Percentiles rank a stretch among this genome's conserved stretches.
These are phyloP conservation scores for Monosporozyma aquatica DNA, from an alignment of 805 yeast species.

Conservation along the genomic window DNA sequence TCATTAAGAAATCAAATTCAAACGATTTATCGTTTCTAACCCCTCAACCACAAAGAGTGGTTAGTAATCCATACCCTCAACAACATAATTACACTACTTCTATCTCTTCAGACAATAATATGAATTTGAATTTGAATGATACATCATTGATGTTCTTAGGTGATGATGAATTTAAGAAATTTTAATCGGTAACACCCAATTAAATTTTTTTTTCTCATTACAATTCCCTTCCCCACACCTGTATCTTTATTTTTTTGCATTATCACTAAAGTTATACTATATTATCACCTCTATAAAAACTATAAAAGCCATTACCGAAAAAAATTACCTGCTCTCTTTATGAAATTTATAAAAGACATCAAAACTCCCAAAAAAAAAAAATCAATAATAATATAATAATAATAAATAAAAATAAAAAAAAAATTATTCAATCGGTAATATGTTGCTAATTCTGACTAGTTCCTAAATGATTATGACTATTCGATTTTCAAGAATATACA, in stretches of 20 bases:
- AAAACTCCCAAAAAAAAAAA: background rate
- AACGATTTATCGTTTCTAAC: constrained; percentile 4
- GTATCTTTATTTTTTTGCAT: constrained; percentile 4
- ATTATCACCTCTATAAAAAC: background rate
- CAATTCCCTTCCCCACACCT: too few species aligned
- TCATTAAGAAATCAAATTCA: background rate
- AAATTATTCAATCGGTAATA: too few species aligned
- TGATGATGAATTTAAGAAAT: constrained; percentile 3
- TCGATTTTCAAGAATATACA: too few species aligned
- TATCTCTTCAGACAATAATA: background rate
- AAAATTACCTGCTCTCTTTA: background rate
- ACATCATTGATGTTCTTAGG: constrained; percentile 4
- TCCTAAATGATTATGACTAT: too few species aligned
- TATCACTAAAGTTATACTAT: background rate
- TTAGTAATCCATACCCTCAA: constrained; percentile 18
- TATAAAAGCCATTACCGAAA: background rate
- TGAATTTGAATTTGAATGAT: background rate
- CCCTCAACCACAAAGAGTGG: constrained; percentile 13
- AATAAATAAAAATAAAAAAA: too few species aligned
- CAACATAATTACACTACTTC: constrained; percentile 2
- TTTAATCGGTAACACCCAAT: constrained; percentile 1
- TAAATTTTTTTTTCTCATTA: too few species aligned
- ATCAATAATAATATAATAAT: background rate
- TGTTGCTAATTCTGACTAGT: too few species aligned
- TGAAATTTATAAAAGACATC: background rate